Base-by-base conservation (phyloP, 2,329 filamentous ascomycete species). In the Pestalotiopsis sp. region DNA sequence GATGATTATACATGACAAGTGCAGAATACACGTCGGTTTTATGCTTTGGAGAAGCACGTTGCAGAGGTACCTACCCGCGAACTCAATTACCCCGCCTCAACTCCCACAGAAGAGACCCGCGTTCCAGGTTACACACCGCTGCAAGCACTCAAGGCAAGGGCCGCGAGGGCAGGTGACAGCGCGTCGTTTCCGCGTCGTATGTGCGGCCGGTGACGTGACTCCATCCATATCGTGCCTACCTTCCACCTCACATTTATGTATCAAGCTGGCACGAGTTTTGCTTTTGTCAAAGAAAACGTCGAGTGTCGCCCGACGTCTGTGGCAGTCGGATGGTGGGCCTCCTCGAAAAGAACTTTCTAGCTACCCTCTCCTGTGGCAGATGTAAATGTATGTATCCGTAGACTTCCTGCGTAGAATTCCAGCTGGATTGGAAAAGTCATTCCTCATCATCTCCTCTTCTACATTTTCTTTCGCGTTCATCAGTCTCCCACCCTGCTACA, bases 151-250 rank as follows among this genome's bases (percentile, higher is more conserved):
- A 20, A 52, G 45, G 45, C 45, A 52, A 52, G 45, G 45, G 45
- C 45, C 57, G 20, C 14, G 17, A 27, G 25, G 25, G 57, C 57
- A 64, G 62, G 31, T 64, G 62, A 64, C 20, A 64, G 38, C 62
- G 62, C 62, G 62, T 64, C 27, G 62, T 7, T 64, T 52, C 62
- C 62, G 62, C 39, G 62, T 64, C n/a, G 31, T 36, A 9, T 36
- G 31, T 36, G 31, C 31, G 38, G 38, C 23, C 31, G 17, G 62
- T 62, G 59, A 62, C 59, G 59, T 36, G 25, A 62, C 17, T n/a
- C 17, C 45, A 52, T 52, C 17, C 20, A 17, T 52, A n/a, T 52
- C 45, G 17, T 52, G 17, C 45, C 17, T 52, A 9, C 45, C 17
- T 20, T 11, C 45, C 20, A 23, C 17, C 41, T 14, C n/a, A 14